Base-by-base conservation (phyloP, 2,329 filamentous ascomycete species). In the Septoria petroselini region DNA sequence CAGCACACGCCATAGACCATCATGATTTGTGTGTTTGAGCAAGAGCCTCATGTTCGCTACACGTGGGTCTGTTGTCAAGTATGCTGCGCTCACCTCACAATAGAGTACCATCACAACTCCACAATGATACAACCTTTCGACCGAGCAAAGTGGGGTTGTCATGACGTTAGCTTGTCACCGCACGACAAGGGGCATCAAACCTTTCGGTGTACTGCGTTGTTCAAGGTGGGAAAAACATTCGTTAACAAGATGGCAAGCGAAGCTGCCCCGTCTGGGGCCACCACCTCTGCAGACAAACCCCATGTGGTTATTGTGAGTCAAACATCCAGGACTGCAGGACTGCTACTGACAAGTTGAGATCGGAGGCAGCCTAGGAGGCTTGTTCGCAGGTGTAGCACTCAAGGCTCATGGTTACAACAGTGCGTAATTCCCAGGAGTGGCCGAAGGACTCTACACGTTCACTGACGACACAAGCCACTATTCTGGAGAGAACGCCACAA, bases 401-500 rank as follows among this genome's bases (percentile, higher is more conserved):
- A 62, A 61, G 40, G 46, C 33, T 12, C 60, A 62, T 52, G 62
- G 61, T 50, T 62, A 62, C 45, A 62, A 64, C 44, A 62, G 52
- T 54, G 33, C 11, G 41, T 40, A 8, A 21, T 15, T 11, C 17
- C n/a, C 23, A 27, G 12, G n/a, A 4, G 9, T 17, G 12, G 4
- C 18, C 34, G 14, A 37, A 2, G 17, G 12, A 15, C 3, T 21
- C 18, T 2, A 4, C 17, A 12, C 9, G 3, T 12, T 19, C 15
- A 29, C 44, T 50, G 29, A 45, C 25, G 12, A 3, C 12, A 12
- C 25, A 27, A 49, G 45, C 54, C 2, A 50, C 42, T 2, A 47
- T 55, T 25, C 64, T 76, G 1, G 72, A 76, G 55, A 62, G 74
- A 11, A 73, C 70, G 41, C 63, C 69, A 1, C 63, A 61, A 4